Conservation (phyloP, 129 eudicot species). For the Flaveria ramosissima region DNA sequence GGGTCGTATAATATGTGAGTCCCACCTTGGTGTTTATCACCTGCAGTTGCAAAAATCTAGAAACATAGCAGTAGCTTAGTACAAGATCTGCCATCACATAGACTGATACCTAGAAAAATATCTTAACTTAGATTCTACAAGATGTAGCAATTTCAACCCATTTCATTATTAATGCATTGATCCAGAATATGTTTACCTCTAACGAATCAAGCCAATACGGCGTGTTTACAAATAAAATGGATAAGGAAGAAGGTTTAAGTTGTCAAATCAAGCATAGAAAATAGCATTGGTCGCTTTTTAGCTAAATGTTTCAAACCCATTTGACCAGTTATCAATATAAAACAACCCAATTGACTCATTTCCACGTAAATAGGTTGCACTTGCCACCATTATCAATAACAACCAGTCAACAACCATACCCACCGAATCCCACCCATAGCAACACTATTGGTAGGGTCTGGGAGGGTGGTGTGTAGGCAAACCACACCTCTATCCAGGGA, state of each 20-base stretch:
- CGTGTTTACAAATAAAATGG: not conserved
- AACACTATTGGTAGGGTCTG: no score
- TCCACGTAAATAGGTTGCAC: not conserved
- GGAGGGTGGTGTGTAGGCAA: no score
- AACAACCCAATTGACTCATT: not conserved
- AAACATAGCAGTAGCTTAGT: slow-evolving; percentile 9
- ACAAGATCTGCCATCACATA: not conserved
- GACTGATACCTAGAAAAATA: not conserved
- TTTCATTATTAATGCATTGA: not conserved
- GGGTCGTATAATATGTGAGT: slow-evolving; percentile 96
- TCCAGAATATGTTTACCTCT: not conserved
- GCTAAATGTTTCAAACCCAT: not conserved
- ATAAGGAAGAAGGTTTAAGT: no score
- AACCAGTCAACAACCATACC: not conserved
- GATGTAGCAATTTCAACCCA: not conserved
- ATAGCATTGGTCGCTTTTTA: no score
- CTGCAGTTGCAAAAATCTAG: slow-evolving; percentile 85
- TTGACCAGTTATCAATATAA: not conserved
- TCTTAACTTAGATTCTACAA: not conserved
- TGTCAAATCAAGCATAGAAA: no score
- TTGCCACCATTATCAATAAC: not conserved
- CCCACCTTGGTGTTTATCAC: slow-evolving; percentile 90
- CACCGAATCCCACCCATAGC: no score
- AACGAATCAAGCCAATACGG: not conserved
- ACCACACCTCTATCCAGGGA: no score